Percentiles rank a stretch among this genome's conserved stretches.
Evolutionary conservation across 2,329 filamentous ascomycete species (phyloP).

Genomic region (Arthrobotrys musiformis): DNA sequence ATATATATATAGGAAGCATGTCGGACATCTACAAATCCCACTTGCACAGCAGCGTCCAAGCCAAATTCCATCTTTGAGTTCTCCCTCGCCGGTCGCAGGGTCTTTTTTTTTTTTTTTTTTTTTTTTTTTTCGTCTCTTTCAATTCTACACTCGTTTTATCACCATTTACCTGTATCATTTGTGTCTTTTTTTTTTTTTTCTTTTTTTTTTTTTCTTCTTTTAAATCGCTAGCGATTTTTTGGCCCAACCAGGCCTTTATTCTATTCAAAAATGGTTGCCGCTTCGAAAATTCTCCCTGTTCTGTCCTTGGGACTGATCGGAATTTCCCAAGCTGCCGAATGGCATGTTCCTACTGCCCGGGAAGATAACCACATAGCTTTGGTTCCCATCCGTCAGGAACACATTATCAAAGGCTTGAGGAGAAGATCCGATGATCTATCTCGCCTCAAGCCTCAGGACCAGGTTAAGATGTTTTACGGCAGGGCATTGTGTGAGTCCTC

Average conservation of each 20-base stretch:
- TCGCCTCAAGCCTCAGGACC: not conserved
- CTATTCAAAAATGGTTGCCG: not conserved
- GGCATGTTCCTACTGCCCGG: not conserved
- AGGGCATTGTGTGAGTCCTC: not conserved
- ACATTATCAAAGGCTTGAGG: not conserved
- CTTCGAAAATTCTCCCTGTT: constrained; percentile 5
- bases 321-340: not conserved
- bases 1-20: not conserved
- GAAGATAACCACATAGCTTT: not conserved
- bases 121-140: too few species aligned
- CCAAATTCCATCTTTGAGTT: not conserved
- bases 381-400: constrained; percentile 12
- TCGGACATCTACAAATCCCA: too few species aligned
- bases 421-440: constrained; percentile 5
- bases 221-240: too few species aligned
- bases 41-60: not conserved
- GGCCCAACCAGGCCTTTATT: not conserved
- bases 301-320: not conserved
- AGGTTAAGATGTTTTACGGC: not conserved
- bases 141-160: constrained; percentile 2
- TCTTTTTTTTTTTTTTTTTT: not conserved
- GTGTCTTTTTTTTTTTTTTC: not conserved
- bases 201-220: not conserved
- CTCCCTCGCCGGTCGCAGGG: constrained; percentile 10
- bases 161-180: too few species aligned